phyloP scores from a whole-genome alignment of 2,329 filamentous ascomycete genomes.

The Sporothrix brunneoviolacea region DNA sequence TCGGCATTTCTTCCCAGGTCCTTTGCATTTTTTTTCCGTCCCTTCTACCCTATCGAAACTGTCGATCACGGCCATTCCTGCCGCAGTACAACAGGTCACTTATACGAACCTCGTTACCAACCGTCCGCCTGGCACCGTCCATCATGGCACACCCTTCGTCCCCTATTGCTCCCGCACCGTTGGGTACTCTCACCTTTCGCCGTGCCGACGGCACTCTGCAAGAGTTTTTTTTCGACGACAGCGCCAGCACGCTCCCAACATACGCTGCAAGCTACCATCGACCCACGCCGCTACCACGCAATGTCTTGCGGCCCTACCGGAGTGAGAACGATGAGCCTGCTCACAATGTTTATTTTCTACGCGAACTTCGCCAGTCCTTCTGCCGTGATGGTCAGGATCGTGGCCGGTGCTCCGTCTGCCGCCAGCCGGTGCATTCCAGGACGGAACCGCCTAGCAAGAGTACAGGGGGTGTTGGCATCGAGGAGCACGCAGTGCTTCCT shows the following conservation, averaged over 20 bases:
- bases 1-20: too few species aligned
- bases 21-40: too few species aligned
- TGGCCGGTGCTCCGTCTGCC: slow-evolving; percentile 8
- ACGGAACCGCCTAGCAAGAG: too few species aligned
- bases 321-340: slow-evolving; percentile 10
- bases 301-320: slow-evolving; percentile 10
- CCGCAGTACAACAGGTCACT: too few species aligned
- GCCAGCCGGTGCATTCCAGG: background rate
- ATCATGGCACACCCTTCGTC: too few species aligned
- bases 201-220: slow-evolving; percentile 7
- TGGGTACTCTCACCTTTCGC: background rate
- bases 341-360: background rate
- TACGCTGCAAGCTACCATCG: background rate
- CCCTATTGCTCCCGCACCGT: background rate
- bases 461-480: too few species aligned
- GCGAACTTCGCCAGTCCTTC: background rate
- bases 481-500: too few species aligned
- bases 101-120: too few species aligned
- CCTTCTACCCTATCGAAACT: too few species aligned
- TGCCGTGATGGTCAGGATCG: slow-evolving; percentile 1
- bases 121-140: too few species aligned
- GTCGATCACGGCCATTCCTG: too few species aligned
- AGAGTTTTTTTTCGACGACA: background rate
- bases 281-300: slow-evolving; percentile 1
- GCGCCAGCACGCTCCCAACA: too few species aligned